Base-by-base conservation (phyloP, 2,329 filamentous ascomycete genomes). In the Penicillium sp. region DNA sequence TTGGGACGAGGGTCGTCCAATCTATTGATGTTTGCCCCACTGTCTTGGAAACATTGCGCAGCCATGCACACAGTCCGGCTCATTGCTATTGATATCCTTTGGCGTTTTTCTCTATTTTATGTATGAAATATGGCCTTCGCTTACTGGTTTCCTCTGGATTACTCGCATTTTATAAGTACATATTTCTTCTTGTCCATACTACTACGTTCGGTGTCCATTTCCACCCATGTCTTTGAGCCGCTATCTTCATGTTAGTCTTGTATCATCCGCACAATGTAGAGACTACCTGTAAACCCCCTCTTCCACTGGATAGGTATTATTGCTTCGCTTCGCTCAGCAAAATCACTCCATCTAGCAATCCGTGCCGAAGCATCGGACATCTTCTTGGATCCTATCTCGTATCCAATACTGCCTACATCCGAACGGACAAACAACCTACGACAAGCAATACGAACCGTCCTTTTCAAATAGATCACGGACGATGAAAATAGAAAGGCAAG, bases 1-100 rank as follows among this genome's bases (percentile, higher is more conserved):
- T 36, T 73, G 72, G 72, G 67, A 74, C 46, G 71, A 74, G 49
- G 68, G 72, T 16, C 64, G 71, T 44, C 67, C 72, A 13, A 70
- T 73, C 41, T 74, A 73, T 52, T 74, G 49, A 68, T 41, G 25
- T 13, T 46, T 25, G 7, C 22, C 18, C 36, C 35, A 28, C 30
- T 33, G 16, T 19, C 44, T 40, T 11, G 19, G 31, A 28, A 35
- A 28, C 30, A 41, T n/a, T 45, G 31, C 41, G 56, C 47, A 41
- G 53, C 36, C 35, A 36, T 53, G 53, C 52, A 48, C 43, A 27
- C 29, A 49, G 25, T 30, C 18, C 12, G 10, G 16, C 44, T 29
- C 19, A 46, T 52, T 39, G 30, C 29, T 48, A 46, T 44, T 49
- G 19, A 56, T 52, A 44, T 50, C 49, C 50, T 16, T 25, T n/a